These are phyloP conservation scores for Cytospora chrysosperma DNA, from an alignment of 2,329 filamentous ascomycete species.

Conservation along the genomic window DNA sequence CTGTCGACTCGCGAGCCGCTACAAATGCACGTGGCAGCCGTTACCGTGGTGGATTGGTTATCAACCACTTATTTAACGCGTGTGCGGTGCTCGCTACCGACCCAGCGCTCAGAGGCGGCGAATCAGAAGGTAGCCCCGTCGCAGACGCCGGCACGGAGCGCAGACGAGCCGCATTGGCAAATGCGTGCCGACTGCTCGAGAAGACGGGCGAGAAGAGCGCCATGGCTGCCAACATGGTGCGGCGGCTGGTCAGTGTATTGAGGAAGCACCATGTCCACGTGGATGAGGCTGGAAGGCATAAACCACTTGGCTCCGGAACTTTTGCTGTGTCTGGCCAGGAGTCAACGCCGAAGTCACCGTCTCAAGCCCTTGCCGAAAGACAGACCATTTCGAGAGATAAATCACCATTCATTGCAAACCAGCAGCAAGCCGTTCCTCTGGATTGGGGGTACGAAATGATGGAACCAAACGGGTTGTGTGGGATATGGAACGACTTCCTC, in stretches of 20 bases:
- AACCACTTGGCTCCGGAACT: neutral
- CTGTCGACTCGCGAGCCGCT: neutral
- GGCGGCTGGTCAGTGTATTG: slow-evolving; percentile 22
- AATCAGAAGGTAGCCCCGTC: neutral
- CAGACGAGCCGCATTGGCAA: slow-evolving; percentile 18
- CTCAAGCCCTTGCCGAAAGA: neutral
- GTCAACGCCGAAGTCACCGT: neutral
- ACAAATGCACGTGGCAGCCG: slow-evolving; percentile 1
- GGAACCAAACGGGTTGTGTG: neutral
- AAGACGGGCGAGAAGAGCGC: slow-evolving; percentile 22
- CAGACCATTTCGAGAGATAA: neutral
- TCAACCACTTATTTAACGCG: slow-evolving; percentile 23
- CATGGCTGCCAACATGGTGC: slow-evolving; percentile 24
- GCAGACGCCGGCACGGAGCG: slow-evolving; percentile 19
- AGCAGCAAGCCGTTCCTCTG: neutral
- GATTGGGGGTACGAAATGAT: neutral
- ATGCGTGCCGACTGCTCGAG: slow-evolving; percentile 25
- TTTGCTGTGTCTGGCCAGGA: neutral
- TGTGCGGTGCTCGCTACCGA: slow-evolving; percentile 25
- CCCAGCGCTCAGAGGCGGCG: slow-evolving; percentile 5
- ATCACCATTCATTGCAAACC: neutral
- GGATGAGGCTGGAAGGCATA: neutral
- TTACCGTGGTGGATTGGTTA: slow-evolving; percentile 15
- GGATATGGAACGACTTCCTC: slow-evolving; percentile 22
- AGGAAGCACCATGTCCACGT: slow-evolving; percentile 19